Evolutionary conservation across 2,329 filamentous ascomycete genomes (phyloP).

Genomic region (Fusarium bulbicola): DNA sequence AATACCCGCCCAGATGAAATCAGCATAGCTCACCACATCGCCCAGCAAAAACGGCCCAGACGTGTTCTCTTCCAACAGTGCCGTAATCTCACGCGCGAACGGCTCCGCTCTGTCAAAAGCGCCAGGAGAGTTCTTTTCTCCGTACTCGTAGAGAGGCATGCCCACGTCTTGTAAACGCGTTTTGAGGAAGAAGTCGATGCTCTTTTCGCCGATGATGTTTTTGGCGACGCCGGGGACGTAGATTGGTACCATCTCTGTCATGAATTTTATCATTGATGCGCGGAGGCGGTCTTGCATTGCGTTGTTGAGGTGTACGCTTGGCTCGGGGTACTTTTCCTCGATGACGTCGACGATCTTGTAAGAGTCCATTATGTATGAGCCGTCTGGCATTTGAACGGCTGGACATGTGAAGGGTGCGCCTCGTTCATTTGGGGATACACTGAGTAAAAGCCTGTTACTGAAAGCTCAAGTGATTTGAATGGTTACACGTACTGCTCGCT

Average conservation of each 20-base stretch:
- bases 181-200: conserved; percentile 15
- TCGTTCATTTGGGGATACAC: conserved; percentile 10
- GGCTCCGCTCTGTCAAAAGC: conserved; percentile 26
- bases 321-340: conserved; percentile 65
- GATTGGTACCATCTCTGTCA: conserved; percentile 17
- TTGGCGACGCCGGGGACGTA: conserved; percentile 26
- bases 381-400: conserved; percentile 61
- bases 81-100: conserved; percentile 18
- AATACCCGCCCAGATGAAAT: conserved; percentile 63
- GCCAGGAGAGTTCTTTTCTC: conserved; percentile 11
- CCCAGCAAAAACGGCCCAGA: conserved; percentile 70
- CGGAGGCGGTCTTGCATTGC: conserved; percentile 13
- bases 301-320: conserved; percentile 37
- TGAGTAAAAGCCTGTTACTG: neutral
- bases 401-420: conserved; percentile 50
- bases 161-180: conserved; percentile 22
- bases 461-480: fast-evolving
- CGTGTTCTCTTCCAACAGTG: conserved; percentile 20
- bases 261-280: conserved; percentile 12
- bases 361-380: conserved; percentile 70
- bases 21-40: conserved; percentile 60
- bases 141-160: conserved; percentile 27
- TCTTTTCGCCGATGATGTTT: conserved; percentile 20
- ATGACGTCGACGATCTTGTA: conserved; percentile 66
- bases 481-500: neutral